Conservation (phyloP, 2,329 filamentous ascomycete species). For the Talaromyces pinophilus region DNA sequence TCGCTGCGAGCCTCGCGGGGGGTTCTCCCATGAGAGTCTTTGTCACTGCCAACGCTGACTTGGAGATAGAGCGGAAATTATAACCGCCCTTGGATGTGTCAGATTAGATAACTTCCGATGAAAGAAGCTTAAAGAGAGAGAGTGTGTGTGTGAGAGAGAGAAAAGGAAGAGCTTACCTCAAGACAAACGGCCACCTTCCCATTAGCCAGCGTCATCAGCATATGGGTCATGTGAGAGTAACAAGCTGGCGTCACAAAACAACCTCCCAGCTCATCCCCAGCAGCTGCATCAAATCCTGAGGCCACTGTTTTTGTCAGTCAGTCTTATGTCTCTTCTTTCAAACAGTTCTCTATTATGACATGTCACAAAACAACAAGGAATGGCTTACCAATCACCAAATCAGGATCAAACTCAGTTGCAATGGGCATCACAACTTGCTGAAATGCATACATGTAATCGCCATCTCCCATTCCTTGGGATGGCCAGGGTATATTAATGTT, state of each 20-base stretch:
- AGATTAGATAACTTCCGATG: not conserved
- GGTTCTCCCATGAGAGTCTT: slow-evolving; percentile 94
- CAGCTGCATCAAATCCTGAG: slow-evolving; percentile 92
- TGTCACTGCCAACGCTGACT: slow-evolving; percentile 87
- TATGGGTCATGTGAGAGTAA: slow-evolving; percentile 98
- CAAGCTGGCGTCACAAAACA: slow-evolving; percentile 89
- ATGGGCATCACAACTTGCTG: slow-evolving; percentile 97
- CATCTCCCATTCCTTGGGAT: slow-evolving; percentile 80
- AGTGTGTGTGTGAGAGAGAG: not conserved
- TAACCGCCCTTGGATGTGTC: slow-evolving; percentile 68
- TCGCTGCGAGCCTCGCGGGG: slow-evolving; percentile 61
- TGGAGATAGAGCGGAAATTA: slow-evolving; percentile 88
- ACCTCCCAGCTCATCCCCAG: slow-evolving; percentile 86
- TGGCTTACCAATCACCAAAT: slow-evolving; percentile 72
- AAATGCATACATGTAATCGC: slow-evolving; percentile 95
- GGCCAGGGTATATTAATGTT: slow-evolving; percentile 73
- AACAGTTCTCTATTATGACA: not conserved
- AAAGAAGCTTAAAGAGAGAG: not conserved
- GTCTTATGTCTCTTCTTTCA: not conserved
- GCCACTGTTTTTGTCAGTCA: slow-evolving; percentile 60
- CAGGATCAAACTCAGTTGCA: slow-evolving; percentile 87
- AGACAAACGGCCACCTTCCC: slow-evolving; percentile 91
- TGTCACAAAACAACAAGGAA: not conserved
- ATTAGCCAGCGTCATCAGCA: slow-evolving; percentile 91
- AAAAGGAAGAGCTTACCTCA: slow-evolving; percentile 54